These are phyloP conservation scores for Metarhizium brunneum DNA, from an alignment of 2,329 filamentous ascomycete species.

Conservation along the genomic window DNA sequence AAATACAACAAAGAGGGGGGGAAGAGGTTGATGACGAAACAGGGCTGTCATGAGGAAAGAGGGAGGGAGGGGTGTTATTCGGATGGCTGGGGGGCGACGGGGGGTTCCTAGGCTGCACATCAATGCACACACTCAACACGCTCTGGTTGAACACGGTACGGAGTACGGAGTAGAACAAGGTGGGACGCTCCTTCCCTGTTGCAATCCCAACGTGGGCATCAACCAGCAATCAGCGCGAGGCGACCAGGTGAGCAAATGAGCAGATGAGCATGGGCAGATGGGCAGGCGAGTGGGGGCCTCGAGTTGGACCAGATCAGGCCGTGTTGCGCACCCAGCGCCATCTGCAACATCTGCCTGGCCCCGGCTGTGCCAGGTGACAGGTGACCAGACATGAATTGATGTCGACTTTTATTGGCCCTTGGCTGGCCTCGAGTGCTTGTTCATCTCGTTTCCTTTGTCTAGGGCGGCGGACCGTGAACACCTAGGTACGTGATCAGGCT, in stretches of 20 bases:
- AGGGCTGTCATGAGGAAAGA: not conserved
- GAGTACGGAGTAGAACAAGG: not conserved
- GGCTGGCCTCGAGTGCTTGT: too few relatives aligned
- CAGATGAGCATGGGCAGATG: not conserved
- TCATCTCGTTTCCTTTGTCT: too few relatives aligned
- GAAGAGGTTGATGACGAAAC: constrained; percentile 7
- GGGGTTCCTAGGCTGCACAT: not conserved
- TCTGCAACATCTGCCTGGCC: too few relatives aligned
- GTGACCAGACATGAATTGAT: too few relatives aligned
- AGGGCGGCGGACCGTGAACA: too few relatives aligned
- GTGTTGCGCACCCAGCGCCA: not conserved
- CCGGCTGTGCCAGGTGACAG: too few relatives aligned
- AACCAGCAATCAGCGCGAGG: not conserved
- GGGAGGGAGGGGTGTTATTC: not conserved
- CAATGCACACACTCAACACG: too few relatives aligned
- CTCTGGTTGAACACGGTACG: not conserved
- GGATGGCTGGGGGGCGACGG: not conserved
- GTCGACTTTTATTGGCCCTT: too few relatives aligned
- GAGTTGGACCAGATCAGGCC: not conserved
- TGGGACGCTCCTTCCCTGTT: not conserved
- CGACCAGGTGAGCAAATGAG: not conserved
- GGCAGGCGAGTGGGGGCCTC: not conserved
- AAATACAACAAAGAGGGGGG: not conserved
- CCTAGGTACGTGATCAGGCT: too few relatives aligned
- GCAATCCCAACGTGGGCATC: not conserved